Percentiles rank a stretch among this genome's conserved stretches.
These are phyloP conservation scores for Neonectria faginata DNA, from an alignment of 2,329 filamentous ascomycete genomes.

Conservation along the genomic window DNA sequence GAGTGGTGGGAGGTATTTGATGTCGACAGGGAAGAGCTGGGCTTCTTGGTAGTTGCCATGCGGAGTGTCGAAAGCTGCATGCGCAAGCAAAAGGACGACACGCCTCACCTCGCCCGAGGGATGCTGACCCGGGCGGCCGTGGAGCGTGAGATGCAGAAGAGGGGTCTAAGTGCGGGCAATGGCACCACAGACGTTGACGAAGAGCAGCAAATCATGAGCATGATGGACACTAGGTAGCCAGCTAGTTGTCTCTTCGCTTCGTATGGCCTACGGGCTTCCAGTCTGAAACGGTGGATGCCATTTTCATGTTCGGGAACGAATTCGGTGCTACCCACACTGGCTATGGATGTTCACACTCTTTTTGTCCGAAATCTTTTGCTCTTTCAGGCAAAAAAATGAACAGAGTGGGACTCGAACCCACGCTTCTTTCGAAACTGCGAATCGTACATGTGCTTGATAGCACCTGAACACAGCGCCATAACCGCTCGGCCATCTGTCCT, in stretches of 20 bases:
- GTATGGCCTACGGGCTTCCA: conserved; percentile 4
- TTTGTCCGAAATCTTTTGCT: too few species aligned
- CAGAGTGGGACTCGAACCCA: conserved; percentile 6
- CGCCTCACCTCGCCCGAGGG: conserved; percentile 59
- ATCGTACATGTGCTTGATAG: background rate
- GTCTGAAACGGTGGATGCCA: conserved; percentile 9
- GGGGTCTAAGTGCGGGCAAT: conserved; percentile 53
- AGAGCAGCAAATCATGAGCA: conserved; percentile 59
- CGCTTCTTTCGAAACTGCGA: conserved; percentile 6
- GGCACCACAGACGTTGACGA: conserved; percentile 50
- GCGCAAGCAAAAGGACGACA: conserved; percentile 66
- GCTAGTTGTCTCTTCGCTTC: conserved; percentile 30
- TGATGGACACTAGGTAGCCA: conserved; percentile 46
- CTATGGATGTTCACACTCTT: background rate
- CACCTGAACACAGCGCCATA: too few species aligned
- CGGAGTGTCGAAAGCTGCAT: conserved; percentile 81
- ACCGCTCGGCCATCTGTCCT: too few species aligned
- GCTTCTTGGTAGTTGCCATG: conserved; percentile 90
- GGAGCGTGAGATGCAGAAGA: conserved; percentile 69
- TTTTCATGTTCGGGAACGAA: conserved; percentile 17
- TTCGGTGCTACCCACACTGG: conserved; percentile 24
- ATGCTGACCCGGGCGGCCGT: conserved; percentile 71
- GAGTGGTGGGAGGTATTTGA: conserved; percentile 99
- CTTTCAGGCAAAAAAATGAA: background rate
- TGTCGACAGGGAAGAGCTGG: conserved; percentile 91